Evolutionary conservation across 1,284 basidiomycete species (phyloP).

Genomic region (Hortiboletus rubellus): DNA sequence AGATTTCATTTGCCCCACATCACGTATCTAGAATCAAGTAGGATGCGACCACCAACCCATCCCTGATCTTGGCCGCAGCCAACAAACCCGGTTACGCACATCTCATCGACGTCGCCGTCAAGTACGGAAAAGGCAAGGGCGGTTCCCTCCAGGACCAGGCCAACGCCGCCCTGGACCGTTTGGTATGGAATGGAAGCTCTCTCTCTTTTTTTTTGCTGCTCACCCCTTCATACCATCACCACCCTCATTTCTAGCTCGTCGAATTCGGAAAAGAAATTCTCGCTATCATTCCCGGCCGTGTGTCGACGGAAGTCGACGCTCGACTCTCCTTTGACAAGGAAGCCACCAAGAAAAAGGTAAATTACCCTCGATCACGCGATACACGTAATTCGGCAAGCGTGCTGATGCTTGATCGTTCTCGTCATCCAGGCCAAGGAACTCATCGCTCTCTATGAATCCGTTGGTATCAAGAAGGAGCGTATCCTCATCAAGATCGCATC

Average conservation of each 20-base stretch:
- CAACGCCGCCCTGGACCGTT: conserved; percentile 81
- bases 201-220: background rate
- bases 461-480: conserved; percentile 91
- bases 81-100: conserved; percentile 86
- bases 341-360: conserved; percentile 83
- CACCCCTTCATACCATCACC: conserved; percentile 10
- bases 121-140: conserved; percentile 82
- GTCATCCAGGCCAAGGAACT: conserved; percentile 78
- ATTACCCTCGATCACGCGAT: conserved; percentile 10
- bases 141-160: conserved; percentile 70
- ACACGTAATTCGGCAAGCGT: conserved; percentile 17
- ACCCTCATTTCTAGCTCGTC: conserved; percentile 64
- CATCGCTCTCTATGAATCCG: conserved; percentile 90
- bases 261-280: conserved; percentile 98
- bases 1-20: conserved; percentile 9
- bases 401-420: conserved; percentile 15
- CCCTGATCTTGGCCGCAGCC: conserved; percentile 89
- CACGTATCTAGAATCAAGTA: conserved; percentile 32
- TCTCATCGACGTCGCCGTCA: conserved; percentile 83
- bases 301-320: conserved; percentile 99
- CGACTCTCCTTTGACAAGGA: conserved; percentile 96
- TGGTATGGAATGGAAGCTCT: conserved; percentile 56
- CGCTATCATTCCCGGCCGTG: conserved; percentile 94
- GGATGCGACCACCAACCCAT: conserved; percentile 96
- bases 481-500: conserved; percentile 99